These are phyloP conservation scores for Heterobasidion annosum DNA, from an alignment of 1,284 basidiomycete genomes.

Conservation along the genomic window DNA sequence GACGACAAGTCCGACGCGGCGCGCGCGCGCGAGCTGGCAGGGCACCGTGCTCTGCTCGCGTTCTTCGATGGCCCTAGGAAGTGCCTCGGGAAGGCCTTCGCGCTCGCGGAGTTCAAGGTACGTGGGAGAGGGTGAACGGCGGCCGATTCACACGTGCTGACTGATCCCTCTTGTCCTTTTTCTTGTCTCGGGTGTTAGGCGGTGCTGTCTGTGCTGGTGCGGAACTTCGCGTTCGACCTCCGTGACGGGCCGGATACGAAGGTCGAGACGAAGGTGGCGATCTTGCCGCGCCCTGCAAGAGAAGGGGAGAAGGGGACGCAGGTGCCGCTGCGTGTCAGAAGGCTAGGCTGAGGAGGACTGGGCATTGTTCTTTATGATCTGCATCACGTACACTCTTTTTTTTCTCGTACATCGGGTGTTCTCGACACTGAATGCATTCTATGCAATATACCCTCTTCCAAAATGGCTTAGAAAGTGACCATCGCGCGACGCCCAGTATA, in stretches of 20 bases:
- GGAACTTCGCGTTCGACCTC: neutral
- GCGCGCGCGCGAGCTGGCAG: conserved; percentile 26
- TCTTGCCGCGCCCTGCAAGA: neutral
- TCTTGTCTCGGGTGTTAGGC: neutral
- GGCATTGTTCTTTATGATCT: no score
- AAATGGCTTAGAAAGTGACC: no score
- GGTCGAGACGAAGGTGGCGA: neutral
- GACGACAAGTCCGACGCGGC: conserved; percentile 11
- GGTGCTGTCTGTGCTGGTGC: neutral
- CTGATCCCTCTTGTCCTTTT: neutral
- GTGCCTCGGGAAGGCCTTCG: conserved; percentile 33
- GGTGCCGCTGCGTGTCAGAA: neutral
- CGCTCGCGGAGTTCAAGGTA: conserved; percentile 8
- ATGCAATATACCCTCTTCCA: no score
- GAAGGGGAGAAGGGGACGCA: neutral
- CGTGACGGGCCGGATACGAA: neutral
- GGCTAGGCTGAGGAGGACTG: neutral
- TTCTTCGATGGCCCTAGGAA: conserved; percentile 30
- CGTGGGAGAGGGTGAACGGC: neutral
- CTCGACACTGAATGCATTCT: no score
- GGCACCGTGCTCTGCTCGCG: conserved; percentile 29
- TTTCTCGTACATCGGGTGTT: no score
- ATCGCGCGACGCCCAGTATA: no score
- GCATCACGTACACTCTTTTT: no score
- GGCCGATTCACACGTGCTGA: no score